Evolutionary conservation across 2,329 filamentous ascomycete genomes (phyloP), one percentile per base, ranked within the genome.

Genomic region (Alternaria rosae): DNA sequence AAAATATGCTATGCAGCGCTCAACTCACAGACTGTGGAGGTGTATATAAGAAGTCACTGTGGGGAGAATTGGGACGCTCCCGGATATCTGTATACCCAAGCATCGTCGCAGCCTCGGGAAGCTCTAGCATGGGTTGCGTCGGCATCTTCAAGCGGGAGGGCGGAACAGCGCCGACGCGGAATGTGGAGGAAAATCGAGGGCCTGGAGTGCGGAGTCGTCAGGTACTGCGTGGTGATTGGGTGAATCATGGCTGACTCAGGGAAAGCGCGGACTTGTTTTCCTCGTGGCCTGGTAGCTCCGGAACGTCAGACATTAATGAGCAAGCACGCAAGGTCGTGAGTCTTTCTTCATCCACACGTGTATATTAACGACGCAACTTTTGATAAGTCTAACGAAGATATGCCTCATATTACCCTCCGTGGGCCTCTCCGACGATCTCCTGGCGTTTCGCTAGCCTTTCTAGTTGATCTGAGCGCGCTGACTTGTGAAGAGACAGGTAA

Each of bases 81-180:
- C 7, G 38, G 32, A 61, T 47, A 8, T 23, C 47, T 26, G 28
- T 35, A 32, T 10, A 41, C 45, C 6, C 55, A 21, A 20, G 13
- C 43, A 61, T 54, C 42, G n/a, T 23, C 43, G 42, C 54, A 48
- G 54, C 53, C 62, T 65, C 65, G 65, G 65, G 51, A 44, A 38
- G 52, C 45, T 45, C 52, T 61, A 64, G 51, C 56, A 61, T 61
- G 65, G 65, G 57, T 67, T 67, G 60, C 58, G 55, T 66, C 65
- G 63, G 65, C 57, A 59, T 44, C 44, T 48, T 13, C 15, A 50
- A 32, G 41, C 62, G 50, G 55, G 26, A 61, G 23, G 26, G 48
- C 62, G 62, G 62, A 61, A 65, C 48, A 35, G 57, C 23, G 57
- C 59, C 59, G 55, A 45, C 47, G 57, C 65, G 65, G 65, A 67